Evolutionary conservation across 139 green algal species (phyloP), one percentile per base, ranked within the genome.

Genomic region (Micractinium conductrix): DNA sequence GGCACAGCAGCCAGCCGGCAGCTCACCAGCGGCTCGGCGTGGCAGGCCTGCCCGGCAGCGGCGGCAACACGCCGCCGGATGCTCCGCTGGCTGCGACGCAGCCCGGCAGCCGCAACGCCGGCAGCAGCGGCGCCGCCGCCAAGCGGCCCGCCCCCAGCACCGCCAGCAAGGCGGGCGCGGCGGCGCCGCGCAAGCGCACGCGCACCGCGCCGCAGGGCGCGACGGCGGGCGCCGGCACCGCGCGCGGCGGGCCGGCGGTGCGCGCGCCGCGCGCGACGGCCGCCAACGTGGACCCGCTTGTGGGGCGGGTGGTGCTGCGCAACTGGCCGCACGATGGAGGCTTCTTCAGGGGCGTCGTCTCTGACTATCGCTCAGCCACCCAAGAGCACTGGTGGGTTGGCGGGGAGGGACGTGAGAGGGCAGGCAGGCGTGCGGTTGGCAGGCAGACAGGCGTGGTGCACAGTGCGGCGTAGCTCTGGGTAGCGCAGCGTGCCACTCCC

Each of bases 331-430:
- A 21, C n/a, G 44, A 84, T 16, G 84, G 84, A 40, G 84, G 84
- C 68, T 88, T 76, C 26, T 88, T 80, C n/a, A n/a, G 42, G 17
- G 84, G 84, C 21, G 35, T 88, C 8, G 44, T 88, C 21, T 84
- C 76, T 12, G 84, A 84, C 68, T 84, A 55, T n/a, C 40, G 67
- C 21, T 35, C 68, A 10, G 26, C 26, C 6, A 70, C 55, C 7
- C 68, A 55, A 16, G 37, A 75, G 65, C 84, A 88, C 84, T 84
- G 83, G 83, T 87, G 67, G 69, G 83, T 10, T 35, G 42, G 9
- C 30, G 42, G 40, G n/a, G n/a, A n/a, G n/a, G n/a, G n/a, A n/a
- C n/a, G n/a, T n/a, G n/a, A n/a, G n/a, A n/a, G n/a, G n/a, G n/a
- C n/a, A n/a, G n/a, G n/a, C n/a, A n/a, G n/a, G n/a, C n/a, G n/a